Evolutionary conservation across 2,329 filamentous ascomycete genomes (phyloP), one percentile per base, ranked within the genome.

Genomic region (Pseudocercospora cruenta): DNA sequence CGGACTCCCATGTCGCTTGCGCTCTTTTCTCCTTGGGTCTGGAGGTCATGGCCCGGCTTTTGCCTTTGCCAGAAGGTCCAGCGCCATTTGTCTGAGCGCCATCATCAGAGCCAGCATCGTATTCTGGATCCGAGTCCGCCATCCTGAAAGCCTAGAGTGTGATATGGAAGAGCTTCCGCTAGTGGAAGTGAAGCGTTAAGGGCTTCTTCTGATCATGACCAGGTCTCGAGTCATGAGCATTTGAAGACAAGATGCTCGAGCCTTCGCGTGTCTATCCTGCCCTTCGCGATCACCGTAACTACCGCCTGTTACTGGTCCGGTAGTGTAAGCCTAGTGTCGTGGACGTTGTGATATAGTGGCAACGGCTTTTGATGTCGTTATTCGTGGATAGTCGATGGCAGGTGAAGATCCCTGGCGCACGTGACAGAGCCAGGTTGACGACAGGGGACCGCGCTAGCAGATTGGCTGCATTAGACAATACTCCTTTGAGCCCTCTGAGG

Each of bases 1-100:
- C 70, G 2, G 74, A 77, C 65, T 79, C 77, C 77, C 77, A 79
- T 53, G 64, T 71, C 8, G 76, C 74, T 47, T 72, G 70, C n/a
- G 66, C 74, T 59, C 73, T 65, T 19, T 67, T 65, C 22, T 67
- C 68, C 53, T 74, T 75, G 1, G 73, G 71, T 21, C 73, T 67
- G 19, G 74, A 72, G 1, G 72, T 71, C 51, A 74, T 43, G 39
- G 39, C 39, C 1, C 39, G 66, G 26, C 70, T 70, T 60, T 57
- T 65, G 10, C 67, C 67, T 16, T 65, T 67, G 21, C 61, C 68
- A 47, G 64, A 62, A 5, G 58, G 39, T 10, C 39, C 62, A 19
- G 45, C 49, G 22, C 62, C 63, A 43, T 67, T 61, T 22, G 61
- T 59, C n/a, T 60, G 62, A 14, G 70, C 67, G 24, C 73, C 70